These are phyloP conservation scores for Saccharomycopsis sp. DNA, from an alignment of 805 yeast species.

Conservation along the genomic window DNA sequence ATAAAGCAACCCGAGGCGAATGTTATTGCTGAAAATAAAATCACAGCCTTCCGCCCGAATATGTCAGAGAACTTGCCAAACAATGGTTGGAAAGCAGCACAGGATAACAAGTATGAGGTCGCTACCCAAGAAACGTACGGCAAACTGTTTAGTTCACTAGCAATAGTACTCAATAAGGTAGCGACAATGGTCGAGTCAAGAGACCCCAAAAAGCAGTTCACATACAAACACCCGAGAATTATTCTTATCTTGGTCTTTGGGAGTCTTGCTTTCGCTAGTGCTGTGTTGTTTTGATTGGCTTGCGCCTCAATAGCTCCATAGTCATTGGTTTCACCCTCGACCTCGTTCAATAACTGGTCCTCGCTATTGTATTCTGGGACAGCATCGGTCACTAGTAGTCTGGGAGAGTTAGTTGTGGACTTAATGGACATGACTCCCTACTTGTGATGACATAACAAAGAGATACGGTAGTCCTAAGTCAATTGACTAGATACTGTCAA, in stretches of 20 bases:
- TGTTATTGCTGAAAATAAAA: conserved; percentile 45
- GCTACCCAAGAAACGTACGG: conserved; percentile 69
- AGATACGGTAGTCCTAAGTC: neutral
- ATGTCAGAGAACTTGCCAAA: conserved; percentile 68
- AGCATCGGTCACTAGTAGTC: neutral
- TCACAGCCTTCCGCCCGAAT: conserved; percentile 54
- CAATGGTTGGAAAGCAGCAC: conserved; percentile 68
- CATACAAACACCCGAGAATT: conserved; percentile 37
- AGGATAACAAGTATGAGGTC: conserved; percentile 58
- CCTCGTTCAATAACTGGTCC: neutral
- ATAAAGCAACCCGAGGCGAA: conserved; percentile 53
- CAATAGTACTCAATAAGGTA: conserved; percentile 56
- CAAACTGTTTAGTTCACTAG: conserved; percentile 60
- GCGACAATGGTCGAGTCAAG: conserved; percentile 64
- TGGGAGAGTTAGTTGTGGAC: neutral
- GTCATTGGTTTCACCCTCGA: neutral
- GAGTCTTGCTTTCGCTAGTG: neutral
- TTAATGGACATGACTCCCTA: neutral
- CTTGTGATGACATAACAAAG: no score
- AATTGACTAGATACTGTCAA: neutral
- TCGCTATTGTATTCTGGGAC: neutral
- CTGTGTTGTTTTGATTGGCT: neutral
- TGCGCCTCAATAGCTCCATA: neutral
- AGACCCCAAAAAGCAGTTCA: conserved; percentile 53
- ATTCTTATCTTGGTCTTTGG: conserved; percentile 17